A percentile compares a stretch with the other conserved stretches of the same genome.
Conservation (phyloP, 1,139 yeast genomes). For the Candida buenavistaensis region DNA sequence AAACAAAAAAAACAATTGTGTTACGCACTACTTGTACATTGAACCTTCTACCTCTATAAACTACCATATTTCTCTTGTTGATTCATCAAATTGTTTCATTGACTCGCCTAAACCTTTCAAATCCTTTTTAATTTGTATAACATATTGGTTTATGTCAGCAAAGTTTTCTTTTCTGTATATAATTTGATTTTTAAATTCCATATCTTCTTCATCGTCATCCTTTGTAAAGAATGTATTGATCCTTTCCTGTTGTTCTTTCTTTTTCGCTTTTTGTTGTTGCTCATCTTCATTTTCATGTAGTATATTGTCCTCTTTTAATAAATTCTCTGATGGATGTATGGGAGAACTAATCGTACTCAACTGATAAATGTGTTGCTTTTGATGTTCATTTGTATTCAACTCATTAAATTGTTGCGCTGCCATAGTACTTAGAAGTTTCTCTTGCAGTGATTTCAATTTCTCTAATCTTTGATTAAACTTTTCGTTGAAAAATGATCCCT, state of each 20-base stretch:
- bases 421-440: constrained; percentile 59
- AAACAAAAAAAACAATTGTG: too few species aligned
- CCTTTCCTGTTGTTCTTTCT: constrained; percentile 14
- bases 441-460: constrained; percentile 60
- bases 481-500: constrained; percentile 62
- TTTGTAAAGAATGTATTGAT: constrained; percentile 23
- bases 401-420: constrained; percentile 34
- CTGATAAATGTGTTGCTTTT: constrained; percentile 34
- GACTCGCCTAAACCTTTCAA: constrained; percentile 36
- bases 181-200: constrained; percentile 11
- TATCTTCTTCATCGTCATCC: constrained; percentile 17
- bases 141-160: constrained; percentile 39
- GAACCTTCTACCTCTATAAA: neutral
- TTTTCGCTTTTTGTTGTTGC: constrained; percentile 11
- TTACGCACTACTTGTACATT: too few species aligned
- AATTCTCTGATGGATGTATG: constrained; percentile 8
- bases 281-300: constrained; percentile 13
- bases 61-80: constrained; percentile 38
- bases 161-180: constrained; percentile 34
- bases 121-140: constrained; percentile 34
- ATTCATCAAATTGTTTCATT: constrained; percentile 45
- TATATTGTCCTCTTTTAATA: constrained; percentile 9
- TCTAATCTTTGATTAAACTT: constrained; percentile 58
- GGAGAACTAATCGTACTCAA: constrained; percentile 10
- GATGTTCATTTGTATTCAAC: constrained; percentile 18